Evolutionary conservation across 2,329 filamentous ascomycete species (phyloP).

Genomic region (Dryadomyces quercivorus): DNA sequence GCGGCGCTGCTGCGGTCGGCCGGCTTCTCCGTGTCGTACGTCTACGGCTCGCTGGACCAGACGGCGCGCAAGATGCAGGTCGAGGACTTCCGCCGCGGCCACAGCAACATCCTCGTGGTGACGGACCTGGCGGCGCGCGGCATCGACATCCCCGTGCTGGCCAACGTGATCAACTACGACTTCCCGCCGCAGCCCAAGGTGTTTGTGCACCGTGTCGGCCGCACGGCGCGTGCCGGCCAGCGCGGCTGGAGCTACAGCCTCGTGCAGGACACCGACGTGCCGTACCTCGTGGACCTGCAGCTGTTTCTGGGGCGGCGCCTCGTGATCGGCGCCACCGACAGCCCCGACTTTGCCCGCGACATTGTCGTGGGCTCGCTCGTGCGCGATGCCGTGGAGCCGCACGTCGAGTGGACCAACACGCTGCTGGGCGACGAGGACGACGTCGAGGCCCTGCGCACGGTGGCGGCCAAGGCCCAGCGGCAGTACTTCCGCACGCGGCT

Average conservation of each 20-base stretch:
- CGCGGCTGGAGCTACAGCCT: constrained; percentile 93
- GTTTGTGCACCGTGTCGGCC: constrained; percentile 89
- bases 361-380: constrained; percentile 70
- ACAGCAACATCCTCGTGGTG: constrained; percentile 83
- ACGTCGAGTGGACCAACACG: constrained; percentile 75
- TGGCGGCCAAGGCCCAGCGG: constrained; percentile 81
- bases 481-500: constrained; percentile 85
- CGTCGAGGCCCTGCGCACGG: constrained; percentile 54
- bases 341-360: constrained; percentile 55
- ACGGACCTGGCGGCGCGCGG: constrained; percentile 94
- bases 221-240: constrained; percentile 87
- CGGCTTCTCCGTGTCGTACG: constrained; percentile 85
- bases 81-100: constrained; percentile 73
- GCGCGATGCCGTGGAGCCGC: constrained; percentile 60
- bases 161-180: constrained; percentile 98
- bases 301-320: constrained; percentile 83
- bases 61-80: constrained; percentile 87
- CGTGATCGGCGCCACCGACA: constrained; percentile 48
- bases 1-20: constrained; percentile 64
- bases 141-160: constrained; percentile 92
- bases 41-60: constrained; percentile 90
- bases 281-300: constrained; percentile 87
- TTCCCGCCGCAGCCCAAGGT: constrained; percentile 95
- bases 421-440: constrained; percentile 65
- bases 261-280: constrained; percentile 74